A percentile compares a stretch with the other conserved stretches of the same genome.
These are phyloP conservation scores for Ceriops decandra DNA, from an alignment of 345 rosid genomes.

Conservation along the genomic window DNA sequence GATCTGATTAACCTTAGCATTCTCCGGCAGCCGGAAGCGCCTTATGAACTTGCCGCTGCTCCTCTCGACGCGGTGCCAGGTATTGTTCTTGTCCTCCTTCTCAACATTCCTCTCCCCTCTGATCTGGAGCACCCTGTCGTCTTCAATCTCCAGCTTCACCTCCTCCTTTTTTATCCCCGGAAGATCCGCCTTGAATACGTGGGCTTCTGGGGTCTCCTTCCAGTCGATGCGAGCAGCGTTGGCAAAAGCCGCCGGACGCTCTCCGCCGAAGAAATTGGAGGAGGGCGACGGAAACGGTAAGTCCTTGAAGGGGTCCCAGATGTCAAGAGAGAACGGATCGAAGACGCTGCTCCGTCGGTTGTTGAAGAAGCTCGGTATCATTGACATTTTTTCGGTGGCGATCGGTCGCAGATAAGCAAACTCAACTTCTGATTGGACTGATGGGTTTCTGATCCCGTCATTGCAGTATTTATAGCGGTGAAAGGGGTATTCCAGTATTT, in stretches of 20 bases:
- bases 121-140: constrained; percentile 14
- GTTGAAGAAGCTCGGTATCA: constrained; percentile 8
- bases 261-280: neutral
- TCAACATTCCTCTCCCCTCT: constrained; percentile 18
- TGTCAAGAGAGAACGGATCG: constrained; percentile 10
- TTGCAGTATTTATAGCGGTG: neutral
- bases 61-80: constrained; percentile 12
- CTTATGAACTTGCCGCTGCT: constrained; percentile 18
- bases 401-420: too few relatives aligned
- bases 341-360: neutral
- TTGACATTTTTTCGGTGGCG: neutral
- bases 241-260: constrained; percentile 1
- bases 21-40: constrained; percentile 16
- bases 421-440: too few relatives aligned
- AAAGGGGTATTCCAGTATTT: constrained; percentile 1
- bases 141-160: constrained; percentile 17
- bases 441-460: fast-evolving
- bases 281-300: neutral
- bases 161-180: constrained; percentile 14
- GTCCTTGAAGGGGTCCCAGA: constrained; percentile 11
- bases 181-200: constrained; percentile 17
- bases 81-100: constrained; percentile 16
- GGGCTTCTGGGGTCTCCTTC: constrained; percentile 19
- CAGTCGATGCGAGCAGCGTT: constrained; percentile 9
- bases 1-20: constrained; percentile 11